These are phyloP conservation scores for Rhynchosporium graminicola DNA, from an alignment of 2,329 filamentous ascomycete genomes.

Conservation along the genomic window DNA sequence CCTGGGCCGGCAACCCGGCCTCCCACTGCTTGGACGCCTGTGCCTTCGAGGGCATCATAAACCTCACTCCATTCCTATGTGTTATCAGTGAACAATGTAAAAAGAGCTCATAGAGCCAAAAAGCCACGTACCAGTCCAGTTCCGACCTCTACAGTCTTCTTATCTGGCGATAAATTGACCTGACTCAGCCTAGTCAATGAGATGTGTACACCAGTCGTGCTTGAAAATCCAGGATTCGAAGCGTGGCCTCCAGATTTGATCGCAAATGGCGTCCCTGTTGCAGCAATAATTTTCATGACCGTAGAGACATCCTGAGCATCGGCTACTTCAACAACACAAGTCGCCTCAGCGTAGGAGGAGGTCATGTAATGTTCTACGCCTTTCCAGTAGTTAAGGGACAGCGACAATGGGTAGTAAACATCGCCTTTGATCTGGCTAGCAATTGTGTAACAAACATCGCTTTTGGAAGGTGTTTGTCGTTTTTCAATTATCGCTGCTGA, in stretches of 20 bases:
- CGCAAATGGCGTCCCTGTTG: conserved; percentile 39
- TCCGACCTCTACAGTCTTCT: conserved; percentile 25
- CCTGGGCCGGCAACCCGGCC: conserved; percentile 35
- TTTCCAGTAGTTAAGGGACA: not conserved
- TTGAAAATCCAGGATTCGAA: conserved; percentile 30
- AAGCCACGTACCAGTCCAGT: conserved; percentile 27
- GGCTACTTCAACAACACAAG: conserved; percentile 37
- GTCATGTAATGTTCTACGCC: conserved; percentile 36
- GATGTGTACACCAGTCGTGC: conserved; percentile 33
- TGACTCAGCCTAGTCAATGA: conserved; percentile 21
- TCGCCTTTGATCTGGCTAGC: conserved; percentile 2
- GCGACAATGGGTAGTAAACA: conserved; percentile 1
- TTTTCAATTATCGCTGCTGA: not conserved
- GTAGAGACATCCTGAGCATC: conserved; percentile 34
- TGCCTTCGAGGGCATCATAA: conserved; percentile 23
- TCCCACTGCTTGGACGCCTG: conserved; percentile 25
- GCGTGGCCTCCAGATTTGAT: conserved; percentile 45
- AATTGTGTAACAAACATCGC: not conserved
- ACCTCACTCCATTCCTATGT: conserved; percentile 27
- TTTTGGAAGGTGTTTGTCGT: not conserved
- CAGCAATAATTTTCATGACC: conserved; percentile 34
- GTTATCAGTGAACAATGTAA: conserved; percentile 7
- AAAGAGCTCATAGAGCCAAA: not conserved
- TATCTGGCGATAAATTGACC: conserved; percentile 22
- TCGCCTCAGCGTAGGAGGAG: conserved; percentile 35